Base-by-base conservation (phyloP, 768 basidiomycete species). In the Paxillus involutus region DNA sequence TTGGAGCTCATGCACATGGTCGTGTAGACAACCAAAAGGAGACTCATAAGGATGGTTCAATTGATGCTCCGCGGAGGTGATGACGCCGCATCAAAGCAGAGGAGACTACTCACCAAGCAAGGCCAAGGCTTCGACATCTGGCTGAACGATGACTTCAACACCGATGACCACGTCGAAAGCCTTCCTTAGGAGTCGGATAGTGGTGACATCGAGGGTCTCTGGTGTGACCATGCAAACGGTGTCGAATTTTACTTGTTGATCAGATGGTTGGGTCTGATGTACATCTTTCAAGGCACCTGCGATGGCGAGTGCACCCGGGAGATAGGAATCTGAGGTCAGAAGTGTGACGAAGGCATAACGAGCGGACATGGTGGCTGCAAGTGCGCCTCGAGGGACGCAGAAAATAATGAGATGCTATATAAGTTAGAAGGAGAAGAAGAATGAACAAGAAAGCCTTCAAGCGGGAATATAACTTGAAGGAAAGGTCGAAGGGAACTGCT, bases 201-300 rank as follows among this genome's bases (percentile, higher is more conserved):
- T 80, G 46, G 80, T 77, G 24, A 95, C 89, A 70, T 91, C 86
- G 68, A 98, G 86, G 0, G 91, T 88, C 67, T 97, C 93, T 49
- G 97, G 97, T 26, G 96, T 96, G 56, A 96, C 92, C 41, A 99
- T 75, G 73, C 94, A 97, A 56, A 94, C 86, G 13, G 89, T 90
- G 46, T 86, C 78, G 53, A 86, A 80, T 29, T 80, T 70, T 43
- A 75, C 67, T 21, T 83, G 72, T 8, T 85, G 82, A 41, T 73
- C 71, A 16, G 82, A 78, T 8, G 55, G 48, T 14, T 61, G 53
- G 47, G 37, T 12, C 24, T 46, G 55, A 64, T 95, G 94, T 40
- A 92, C 67, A 56, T 94, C 90, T 51, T 81, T 82, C 60, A 99
- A 80, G 14, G 96, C 90, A 50, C 89, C 90, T 32, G 84, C 89